phyloP scores from a whole-genome alignment of 768 basidiomycete species.

The Tylopilus sp. region DNA sequence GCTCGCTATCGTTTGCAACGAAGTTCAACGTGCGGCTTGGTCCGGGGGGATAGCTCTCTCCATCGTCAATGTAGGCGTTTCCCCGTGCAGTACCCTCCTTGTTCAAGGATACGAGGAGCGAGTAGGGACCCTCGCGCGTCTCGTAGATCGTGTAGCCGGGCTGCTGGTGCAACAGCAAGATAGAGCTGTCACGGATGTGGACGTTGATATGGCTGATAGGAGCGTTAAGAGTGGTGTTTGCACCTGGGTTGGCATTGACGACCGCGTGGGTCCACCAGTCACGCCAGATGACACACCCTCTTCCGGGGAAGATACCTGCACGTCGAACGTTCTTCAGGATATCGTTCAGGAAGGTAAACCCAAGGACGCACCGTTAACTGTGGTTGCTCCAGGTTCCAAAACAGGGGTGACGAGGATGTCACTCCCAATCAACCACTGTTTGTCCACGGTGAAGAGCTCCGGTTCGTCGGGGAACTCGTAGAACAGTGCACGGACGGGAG shows the following conservation, averaged over 20 bases:
- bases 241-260: constrained; percentile 40
- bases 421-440: constrained; percentile 69
- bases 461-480: constrained; percentile 74
- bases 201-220: constrained; percentile 76
- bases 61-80: constrained; percentile 67
- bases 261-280: constrained; percentile 71
- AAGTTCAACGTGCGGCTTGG: constrained; percentile 48
- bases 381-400: constrained; percentile 60
- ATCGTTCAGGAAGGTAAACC: not conserved
- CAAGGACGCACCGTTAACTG: constrained; percentile 52
- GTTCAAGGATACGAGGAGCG: constrained; percentile 57
- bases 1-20: constrained; percentile 28
- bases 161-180: constrained; percentile 56
- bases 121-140: constrained; percentile 58
- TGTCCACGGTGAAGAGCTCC: constrained; percentile 56
- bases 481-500: constrained; percentile 72
- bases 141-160: constrained; percentile 69
- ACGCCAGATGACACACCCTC: constrained; percentile 57
- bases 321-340: not conserved
- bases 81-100: constrained; percentile 51
- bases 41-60: constrained; percentile 57
- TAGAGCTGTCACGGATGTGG: constrained; percentile 67
- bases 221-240: constrained; percentile 51
- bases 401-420: constrained; percentile 78
- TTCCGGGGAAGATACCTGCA: constrained; percentile 62